Evolutionary conservation across 768 basidiomycete species (phyloP).

Genomic region (Rossbeevera mucosa): DNA sequence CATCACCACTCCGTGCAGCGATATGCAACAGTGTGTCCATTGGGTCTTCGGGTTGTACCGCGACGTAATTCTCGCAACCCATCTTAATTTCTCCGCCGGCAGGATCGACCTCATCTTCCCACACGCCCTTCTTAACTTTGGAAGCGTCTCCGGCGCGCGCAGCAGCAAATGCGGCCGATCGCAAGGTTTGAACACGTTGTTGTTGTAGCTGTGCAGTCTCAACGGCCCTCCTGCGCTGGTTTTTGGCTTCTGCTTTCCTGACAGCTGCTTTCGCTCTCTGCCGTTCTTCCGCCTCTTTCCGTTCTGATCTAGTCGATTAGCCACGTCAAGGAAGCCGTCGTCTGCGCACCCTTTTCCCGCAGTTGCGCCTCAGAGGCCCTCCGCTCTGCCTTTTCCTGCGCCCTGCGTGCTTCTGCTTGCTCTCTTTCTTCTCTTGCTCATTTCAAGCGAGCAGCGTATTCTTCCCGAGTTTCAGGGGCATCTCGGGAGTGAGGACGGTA

Average conservation of each 20-base stretch:
- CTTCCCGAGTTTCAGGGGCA: conserved; percentile 44
- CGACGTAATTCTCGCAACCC: conserved; percentile 51
- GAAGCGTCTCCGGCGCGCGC: conserved; percentile 51
- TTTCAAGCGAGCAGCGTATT: conserved; percentile 50
- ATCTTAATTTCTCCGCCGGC: conserved; percentile 63
- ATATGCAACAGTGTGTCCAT: conserved; percentile 70
- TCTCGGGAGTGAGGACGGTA: conserved; percentile 14
- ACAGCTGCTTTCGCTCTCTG: conserved; percentile 50
- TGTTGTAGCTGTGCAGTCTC: conserved; percentile 44
- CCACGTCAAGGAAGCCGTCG: background rate
- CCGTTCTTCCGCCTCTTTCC: conserved; percentile 51
- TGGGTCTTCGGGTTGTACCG: conserved; percentile 45
- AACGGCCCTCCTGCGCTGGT: conserved; percentile 43
- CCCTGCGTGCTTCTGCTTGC: conserved; percentile 46
- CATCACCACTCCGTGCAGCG: conserved; percentile 50
- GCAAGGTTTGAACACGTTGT: conserved; percentile 48
- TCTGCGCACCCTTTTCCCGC: conserved; percentile 47
- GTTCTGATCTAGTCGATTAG: conserved; percentile 33
- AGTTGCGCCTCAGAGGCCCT: conserved; percentile 42
- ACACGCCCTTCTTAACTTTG: conserved; percentile 59
- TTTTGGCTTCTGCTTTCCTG: conserved; percentile 54
- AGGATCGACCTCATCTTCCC: conserved; percentile 68
- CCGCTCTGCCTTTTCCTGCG: conserved; percentile 42
- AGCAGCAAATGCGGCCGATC: conserved; percentile 62
- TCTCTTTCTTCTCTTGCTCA: conserved; percentile 49